Base-by-base conservation (phyloP, 805 yeast species). In the Candida succiphila region DNA sequence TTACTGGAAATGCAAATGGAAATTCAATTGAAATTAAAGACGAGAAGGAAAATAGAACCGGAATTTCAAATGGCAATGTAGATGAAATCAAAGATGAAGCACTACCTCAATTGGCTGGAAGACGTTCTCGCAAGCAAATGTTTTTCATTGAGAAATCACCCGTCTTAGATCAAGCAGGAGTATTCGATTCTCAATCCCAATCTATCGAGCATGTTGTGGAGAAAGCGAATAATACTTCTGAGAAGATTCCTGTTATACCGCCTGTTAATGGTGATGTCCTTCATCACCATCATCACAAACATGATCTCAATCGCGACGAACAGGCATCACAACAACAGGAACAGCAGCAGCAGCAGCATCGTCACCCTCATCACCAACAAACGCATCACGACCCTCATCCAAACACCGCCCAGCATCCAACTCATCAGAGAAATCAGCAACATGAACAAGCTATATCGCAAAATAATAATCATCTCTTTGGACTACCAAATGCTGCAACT, bases 101-200 rank as follows among this genome's bases (percentile, higher is more conserved):
- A 13, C 9, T 5, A 16, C 7, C 22, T 18, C 16, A 15, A 28
- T n/a, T n/a, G n/a, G n/a, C n/a, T n/a, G n/a, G n/a, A n/a, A n/a
- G n/a, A n/a, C n/a, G n/a, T n/a, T n/a, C n/a, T 21, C 25, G 24
- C 5, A 20, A 21, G 13, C 41, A 40, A 29, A 54, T 54, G 57
- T 54, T 54, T 34, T 54, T 39, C 41, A 47, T 54, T 23, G 55
- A 52, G 30, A 49, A 51, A 30, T 52, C 60, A 3, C 55, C 58
- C 6, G 52, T 57, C 4, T 51, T 56, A 6, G 55, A 43, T 23
- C 25, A 26, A 5, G 8, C n/a, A 22, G 10, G 23, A 21, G 23
- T 21, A 21, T 21, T 8, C 10, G 23, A 21, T 21, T 8, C 10
- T 8, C 23, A 21, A 21, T 10, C 10, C 7, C 23, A 21, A n/a